Evolutionary conservation across 2,329 filamentous ascomycete genomes (phyloP), one percentile per base, ranked within the genome.

Genomic region (Periconia sp.): DNA sequence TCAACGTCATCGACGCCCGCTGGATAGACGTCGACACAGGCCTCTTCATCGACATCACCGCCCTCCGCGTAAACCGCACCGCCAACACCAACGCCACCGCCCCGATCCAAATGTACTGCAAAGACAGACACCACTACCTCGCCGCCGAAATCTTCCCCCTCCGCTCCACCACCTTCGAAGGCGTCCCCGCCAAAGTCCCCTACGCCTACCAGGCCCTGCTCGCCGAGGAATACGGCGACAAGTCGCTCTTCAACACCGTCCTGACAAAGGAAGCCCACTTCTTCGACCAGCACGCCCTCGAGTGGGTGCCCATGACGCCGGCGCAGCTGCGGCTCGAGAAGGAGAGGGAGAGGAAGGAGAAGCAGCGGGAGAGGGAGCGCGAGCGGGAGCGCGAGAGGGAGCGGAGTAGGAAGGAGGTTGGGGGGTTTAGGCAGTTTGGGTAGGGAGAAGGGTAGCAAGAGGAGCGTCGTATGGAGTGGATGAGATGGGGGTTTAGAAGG

Each of bases 31-130:
- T 72, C 15, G 68, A 75, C 0, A 82, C 77, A 0, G 82, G 82
- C 0, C 62, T 84, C 0, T 85, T 82, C 54, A 83, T 85, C 52
- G 82, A 85, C 57, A 82, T 85, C 46, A 84, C 81, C 0, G 77
- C 79, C 5, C 69, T 84, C 4, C 71, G 80, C 36, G 70, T 70
- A 9, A 75, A 81, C 48, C 54, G 68, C 12, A 66, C 65, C 0
- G 69, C 2, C 41, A 2, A 2, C 33, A 5, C 10, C 9, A 25
- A 23, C 29, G n/a, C n/a, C n/a, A n/a, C n/a, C n/a, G n/a, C n/a
- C n/a, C 30, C 18, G 17, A 29, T 28, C 22, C 36, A 50, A 11
- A 46, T 64, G 22, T 63, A 56, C 66, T 80, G 77, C 57, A 85
- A 85, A 59, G 82, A 84, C 61, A 69, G 67, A 7, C 82, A 85